phyloP scores from a whole-genome alignment of 768 basidiomycete species.

The Lactarius hengduanensis region DNA sequence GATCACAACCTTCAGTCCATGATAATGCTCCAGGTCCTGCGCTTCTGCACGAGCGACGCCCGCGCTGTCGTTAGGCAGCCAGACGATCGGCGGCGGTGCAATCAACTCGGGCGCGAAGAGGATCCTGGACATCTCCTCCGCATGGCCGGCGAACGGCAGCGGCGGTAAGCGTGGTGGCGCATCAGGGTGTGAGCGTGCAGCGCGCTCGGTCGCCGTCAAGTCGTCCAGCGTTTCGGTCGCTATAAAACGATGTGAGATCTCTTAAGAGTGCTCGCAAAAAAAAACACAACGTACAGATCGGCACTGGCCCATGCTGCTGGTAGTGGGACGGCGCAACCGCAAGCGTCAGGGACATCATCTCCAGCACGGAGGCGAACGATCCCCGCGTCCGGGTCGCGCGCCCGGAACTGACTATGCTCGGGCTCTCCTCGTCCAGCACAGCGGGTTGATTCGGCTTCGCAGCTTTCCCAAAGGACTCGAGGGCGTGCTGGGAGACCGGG shows the following conservation, averaged over 20 bases:
- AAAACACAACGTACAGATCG: constrained; percentile 53
- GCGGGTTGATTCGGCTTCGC: constrained; percentile 42
- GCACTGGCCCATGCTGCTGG: constrained; percentile 56
- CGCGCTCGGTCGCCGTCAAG: constrained; percentile 72
- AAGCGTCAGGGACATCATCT: constrained; percentile 80
- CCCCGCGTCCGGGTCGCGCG: constrained; percentile 49
- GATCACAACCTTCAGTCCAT: constrained; percentile 65
- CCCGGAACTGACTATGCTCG: constrained; percentile 46
- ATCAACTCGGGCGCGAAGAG: constrained; percentile 81
- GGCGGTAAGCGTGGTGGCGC: constrained; percentile 71
- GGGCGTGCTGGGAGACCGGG: constrained; percentile 54
- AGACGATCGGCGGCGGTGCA: constrained; percentile 75
- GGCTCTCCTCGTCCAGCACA: constrained; percentile 49
- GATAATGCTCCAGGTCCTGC: constrained; percentile 70
- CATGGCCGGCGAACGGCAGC: constrained; percentile 69
- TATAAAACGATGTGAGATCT: constrained; percentile 31
- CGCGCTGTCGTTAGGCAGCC: constrained; percentile 78
- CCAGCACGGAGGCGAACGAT: constrained; percentile 77
- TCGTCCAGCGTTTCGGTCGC: constrained; percentile 81
- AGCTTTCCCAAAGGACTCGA: constrained; percentile 50
- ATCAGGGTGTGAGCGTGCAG: constrained; percentile 74
- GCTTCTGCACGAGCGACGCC: constrained; percentile 76
- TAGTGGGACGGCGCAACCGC: constrained; percentile 67
- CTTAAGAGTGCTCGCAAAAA: not conserved
- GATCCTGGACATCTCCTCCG: constrained; percentile 73